Percentiles rank a stretch among this genome's conserved stretches.
These are phyloP conservation scores for Lathyrus oleraceus DNA, from an alignment of 306 rosid species.

Conservation along the genomic window DNA sequence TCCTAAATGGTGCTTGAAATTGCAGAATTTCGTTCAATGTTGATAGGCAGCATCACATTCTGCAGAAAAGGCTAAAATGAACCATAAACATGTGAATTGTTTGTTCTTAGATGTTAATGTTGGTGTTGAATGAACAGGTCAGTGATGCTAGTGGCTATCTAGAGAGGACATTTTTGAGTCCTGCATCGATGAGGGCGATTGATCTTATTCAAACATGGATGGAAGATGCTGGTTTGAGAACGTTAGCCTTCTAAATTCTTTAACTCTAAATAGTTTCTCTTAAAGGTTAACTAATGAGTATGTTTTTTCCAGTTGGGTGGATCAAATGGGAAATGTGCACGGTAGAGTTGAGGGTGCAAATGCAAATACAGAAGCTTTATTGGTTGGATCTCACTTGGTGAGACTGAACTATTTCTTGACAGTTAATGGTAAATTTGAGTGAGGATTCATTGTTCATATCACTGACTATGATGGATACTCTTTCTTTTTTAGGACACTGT, in stretches of 20 bases:
- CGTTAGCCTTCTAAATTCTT: conserved; percentile 64
- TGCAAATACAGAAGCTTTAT: conserved; percentile 64
- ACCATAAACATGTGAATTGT: too few relatives aligned
- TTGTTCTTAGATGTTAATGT: conserved; percentile 32
- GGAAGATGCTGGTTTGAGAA: conserved; percentile 96
- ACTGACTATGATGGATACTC: conserved; percentile 29
- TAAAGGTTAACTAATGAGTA: conserved; percentile 40
- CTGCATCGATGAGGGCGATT: conserved; percentile 74
- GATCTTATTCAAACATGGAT: conserved; percentile 70
- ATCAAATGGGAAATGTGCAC: conserved; percentile 79
- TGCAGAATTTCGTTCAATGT: neutral
- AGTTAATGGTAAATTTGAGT: conserved; percentile 4
- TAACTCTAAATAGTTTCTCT: conserved; percentile 20
- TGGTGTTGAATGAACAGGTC: conserved; percentile 55
- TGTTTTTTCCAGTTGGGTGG: conserved; percentile 82
- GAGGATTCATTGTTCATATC: conserved; percentile 6
- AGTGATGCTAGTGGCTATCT: conserved; percentile 77
- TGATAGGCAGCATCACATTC: neutral
- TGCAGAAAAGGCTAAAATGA: neutral
- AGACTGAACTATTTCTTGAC: conserved; percentile 30
- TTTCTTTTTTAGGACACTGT: conserved; percentile 73
- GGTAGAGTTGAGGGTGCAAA: conserved; percentile 84
- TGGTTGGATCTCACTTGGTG: conserved; percentile 93
- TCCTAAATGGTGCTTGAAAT: neutral
- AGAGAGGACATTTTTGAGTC: conserved; percentile 92